phyloP scores from a whole-genome alignment of 306 rosid genomes.

The Rubus parviflorus region DNA sequence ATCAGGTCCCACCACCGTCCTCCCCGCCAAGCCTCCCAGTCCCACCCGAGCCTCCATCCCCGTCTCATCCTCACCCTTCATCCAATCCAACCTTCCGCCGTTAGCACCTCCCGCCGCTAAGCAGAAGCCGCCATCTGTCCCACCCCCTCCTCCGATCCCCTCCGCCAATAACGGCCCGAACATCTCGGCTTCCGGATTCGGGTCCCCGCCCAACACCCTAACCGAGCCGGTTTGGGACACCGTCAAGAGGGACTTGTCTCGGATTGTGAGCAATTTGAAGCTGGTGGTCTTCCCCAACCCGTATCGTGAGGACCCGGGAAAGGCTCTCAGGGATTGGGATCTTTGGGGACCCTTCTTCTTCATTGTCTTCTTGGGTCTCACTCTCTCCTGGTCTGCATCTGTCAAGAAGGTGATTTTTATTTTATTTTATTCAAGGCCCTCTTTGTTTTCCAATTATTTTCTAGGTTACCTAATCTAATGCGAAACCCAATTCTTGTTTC shows the following conservation, averaged over 20 bases:
- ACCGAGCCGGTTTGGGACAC: slow-evolving; percentile 99
- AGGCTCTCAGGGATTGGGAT: slow-evolving; percentile 98
- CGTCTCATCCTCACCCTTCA: slow-evolving; percentile 56
- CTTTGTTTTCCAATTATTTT: no score
- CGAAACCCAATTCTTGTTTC: background rate
- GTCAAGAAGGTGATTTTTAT: slow-evolving; percentile 69
- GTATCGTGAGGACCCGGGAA: slow-evolving; percentile 91
- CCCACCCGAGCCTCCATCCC: slow-evolving; percentile 93
- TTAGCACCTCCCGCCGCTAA: slow-evolving; percentile 23
- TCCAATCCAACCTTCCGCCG: slow-evolving; percentile 40
- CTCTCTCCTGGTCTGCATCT: slow-evolving; percentile 95
- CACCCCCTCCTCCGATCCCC: slow-evolving; percentile 41
- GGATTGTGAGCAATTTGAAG: slow-evolving; percentile 90
- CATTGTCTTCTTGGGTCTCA: slow-evolving; percentile 88
- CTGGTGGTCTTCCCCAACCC: slow-evolving; percentile 98
- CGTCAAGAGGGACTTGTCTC: slow-evolving; percentile 86
- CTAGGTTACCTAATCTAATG: no score
- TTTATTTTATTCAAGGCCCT: background rate
- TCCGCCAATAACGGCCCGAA: slow-evolving; percentile 13
- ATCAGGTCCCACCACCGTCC: slow-evolving; percentile 62
- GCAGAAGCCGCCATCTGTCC: slow-evolving; percentile 40
- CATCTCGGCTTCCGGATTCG: slow-evolving; percentile 54
- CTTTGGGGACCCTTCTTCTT: slow-evolving; percentile 99
- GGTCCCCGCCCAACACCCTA: slow-evolving; percentile 73
- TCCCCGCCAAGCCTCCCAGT: slow-evolving; percentile 69